phyloP scores from a whole-genome alignment of 139 green algal species.

The Nannochloris sp. region DNA sequence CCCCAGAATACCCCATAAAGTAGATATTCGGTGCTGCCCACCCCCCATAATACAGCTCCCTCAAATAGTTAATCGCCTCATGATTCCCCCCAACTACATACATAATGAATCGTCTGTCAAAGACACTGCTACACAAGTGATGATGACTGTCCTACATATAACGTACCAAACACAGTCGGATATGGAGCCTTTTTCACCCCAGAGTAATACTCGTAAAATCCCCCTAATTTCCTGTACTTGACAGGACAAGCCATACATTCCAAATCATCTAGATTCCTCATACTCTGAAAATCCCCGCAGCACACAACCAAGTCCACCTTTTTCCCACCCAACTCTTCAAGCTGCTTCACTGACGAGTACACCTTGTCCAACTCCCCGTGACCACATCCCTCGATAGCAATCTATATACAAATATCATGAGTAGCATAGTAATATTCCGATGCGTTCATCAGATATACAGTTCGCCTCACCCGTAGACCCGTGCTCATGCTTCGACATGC shows the following conservation, averaged over 20 bases:
- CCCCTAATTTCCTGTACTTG: slow-evolving; percentile 87
- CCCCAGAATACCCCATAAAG: slow-evolving; percentile 85
- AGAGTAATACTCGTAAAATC: slow-evolving; percentile 94
- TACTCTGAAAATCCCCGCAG: slow-evolving; percentile 97
- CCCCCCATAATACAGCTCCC: slow-evolving; percentile 93
- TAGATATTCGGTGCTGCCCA: slow-evolving; percentile 95
- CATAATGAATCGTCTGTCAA: not conserved
- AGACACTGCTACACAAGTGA: not conserved
- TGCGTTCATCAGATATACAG: not conserved
- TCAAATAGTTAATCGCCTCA: slow-evolving; percentile 90
- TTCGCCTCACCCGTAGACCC: not conserved
- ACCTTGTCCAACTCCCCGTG: slow-evolving; percentile 92
- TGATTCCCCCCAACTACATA: slow-evolving; percentile 93
- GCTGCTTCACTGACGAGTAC: slow-evolving; percentile 64
- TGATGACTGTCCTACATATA: not conserved
- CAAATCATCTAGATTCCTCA: slow-evolving; percentile 91
- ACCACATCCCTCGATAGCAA: slow-evolving; percentile 82
- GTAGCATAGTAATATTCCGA: not conserved
- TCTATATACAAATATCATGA: slow-evolving; percentile 33
- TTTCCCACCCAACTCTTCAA: slow-evolving; percentile 51
- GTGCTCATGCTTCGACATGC: slow-evolving; percentile 7
- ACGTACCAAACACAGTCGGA: slow-evolving; percentile 89
- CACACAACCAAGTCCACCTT: slow-evolving; percentile 92
- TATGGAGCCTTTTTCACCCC: slow-evolving; percentile 65
- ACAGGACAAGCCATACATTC: slow-evolving; percentile 83